Evolutionary conservation across 2,329 filamentous ascomycete genomes (phyloP).

Genomic region (Colletotrichum kahawae): DNA sequence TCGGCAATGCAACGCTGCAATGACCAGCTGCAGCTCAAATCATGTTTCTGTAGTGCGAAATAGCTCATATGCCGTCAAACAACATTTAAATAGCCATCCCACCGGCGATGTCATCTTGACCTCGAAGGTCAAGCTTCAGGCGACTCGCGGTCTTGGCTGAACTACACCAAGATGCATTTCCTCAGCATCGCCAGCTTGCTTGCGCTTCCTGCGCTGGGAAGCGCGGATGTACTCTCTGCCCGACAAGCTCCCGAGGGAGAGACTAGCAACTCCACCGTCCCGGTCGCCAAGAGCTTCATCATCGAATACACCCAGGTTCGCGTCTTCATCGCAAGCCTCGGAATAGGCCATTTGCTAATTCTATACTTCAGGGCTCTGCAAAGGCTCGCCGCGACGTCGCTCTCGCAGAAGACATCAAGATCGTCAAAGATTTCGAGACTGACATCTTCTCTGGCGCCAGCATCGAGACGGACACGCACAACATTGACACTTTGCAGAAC

Average conservation of each 20-base stretch:
- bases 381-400: slow-evolving; percentile 17
- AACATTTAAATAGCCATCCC: background rate
- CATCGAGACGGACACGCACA: slow-evolving; percentile 36
- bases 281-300: slow-evolving; percentile 21
- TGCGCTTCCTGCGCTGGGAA: slow-evolving; percentile 1
- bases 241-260: background rate
- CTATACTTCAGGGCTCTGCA: background rate
- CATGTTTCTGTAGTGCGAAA: background rate
- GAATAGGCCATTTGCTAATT: background rate
- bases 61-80: rapidly evolving
- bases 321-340: too few species aligned
- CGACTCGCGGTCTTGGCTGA: background rate
- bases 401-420: slow-evolving; percentile 1
- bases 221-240: background rate
- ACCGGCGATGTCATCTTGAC: background rate
- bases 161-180: background rate
- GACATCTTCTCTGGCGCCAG: slow-evolving; percentile 39
- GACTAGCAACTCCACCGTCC: slow-evolving; percentile 1
- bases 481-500: slow-evolving; percentile 34
- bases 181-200: background rate
- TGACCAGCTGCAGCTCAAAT: background rate
- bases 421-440: slow-evolving; percentile 9
- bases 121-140: background rate
- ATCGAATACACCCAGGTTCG: slow-evolving; percentile 18
- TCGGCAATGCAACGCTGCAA: slow-evolving; percentile 12